phyloP scores from a whole-genome alignment of 768 basidiomycete species.

The Mycena venus region DNA sequence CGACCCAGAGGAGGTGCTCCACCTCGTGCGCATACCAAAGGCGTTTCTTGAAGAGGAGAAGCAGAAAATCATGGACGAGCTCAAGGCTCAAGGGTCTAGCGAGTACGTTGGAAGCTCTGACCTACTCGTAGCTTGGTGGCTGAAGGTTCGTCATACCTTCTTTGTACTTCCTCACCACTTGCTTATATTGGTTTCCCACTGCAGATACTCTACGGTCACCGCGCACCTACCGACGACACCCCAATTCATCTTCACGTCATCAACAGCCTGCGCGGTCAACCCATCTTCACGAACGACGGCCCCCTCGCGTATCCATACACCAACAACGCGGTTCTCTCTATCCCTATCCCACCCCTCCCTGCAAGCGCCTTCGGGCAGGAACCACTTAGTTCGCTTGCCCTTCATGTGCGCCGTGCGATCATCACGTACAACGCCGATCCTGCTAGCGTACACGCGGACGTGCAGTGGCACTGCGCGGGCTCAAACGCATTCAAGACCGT shows the following conservation, averaged over 20 bases:
- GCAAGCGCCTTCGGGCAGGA: not conserved
- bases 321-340: constrained; percentile 6
- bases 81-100: constrained; percentile 2
- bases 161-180: too few relatives aligned
- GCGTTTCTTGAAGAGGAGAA: not conserved
- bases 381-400: constrained; percentile 8
- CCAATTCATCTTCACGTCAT: constrained; percentile 8
- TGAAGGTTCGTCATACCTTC: constrained; percentile 21
- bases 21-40: constrained; percentile 13
- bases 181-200: not conserved
- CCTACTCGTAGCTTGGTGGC: constrained; percentile 23
- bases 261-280: not conserved
- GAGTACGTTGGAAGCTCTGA: constrained; percentile 23
- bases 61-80: constrained; percentile 11
- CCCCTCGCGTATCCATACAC: not conserved
- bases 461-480: constrained; percentile 4
- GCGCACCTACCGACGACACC: not conserved
- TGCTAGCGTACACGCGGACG: not conserved
- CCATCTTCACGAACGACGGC: not conserved
- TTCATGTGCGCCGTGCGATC: constrained; percentile 16
- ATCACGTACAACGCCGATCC: not conserved
- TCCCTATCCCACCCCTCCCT: not conserved
- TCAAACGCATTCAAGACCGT: not conserved
- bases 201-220: not conserved
- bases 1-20: not conserved